Conservation (phyloP, 2,329 filamentous ascomycete genomes). For the Juglanconis juglandina region DNA sequence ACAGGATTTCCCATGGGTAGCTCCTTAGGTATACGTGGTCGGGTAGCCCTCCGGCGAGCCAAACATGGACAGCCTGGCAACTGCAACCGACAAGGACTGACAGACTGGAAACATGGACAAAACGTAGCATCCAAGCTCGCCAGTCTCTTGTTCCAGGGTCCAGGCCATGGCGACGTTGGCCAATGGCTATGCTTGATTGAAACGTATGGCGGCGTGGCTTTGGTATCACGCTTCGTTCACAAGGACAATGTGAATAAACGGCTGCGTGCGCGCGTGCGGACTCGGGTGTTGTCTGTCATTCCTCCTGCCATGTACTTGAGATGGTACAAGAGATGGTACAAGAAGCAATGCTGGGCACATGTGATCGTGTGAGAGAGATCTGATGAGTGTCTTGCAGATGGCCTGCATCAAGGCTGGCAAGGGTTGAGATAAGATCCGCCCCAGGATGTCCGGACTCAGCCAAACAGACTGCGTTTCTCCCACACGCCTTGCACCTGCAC, state of each 20-base stretch:
- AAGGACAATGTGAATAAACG: no score
- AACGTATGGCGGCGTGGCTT: no score
- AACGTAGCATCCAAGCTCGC: neutral
- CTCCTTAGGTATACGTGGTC: neutral
- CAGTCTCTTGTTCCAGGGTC: no score
- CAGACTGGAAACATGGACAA: neutral
- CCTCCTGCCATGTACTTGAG: no score
- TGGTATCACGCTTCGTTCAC: no score
- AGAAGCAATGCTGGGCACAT: neutral
- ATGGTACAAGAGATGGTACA: neutral
- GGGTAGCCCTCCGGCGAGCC: neutral
- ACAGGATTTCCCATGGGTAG: no score
- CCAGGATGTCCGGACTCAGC: neutral
- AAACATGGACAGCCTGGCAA: neutral
- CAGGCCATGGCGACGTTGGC: no score
- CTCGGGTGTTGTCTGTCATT: no score
- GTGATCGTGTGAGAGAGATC: neutral
- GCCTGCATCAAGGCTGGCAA: neutral
- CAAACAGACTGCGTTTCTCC: neutral
- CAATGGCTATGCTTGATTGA: no score
- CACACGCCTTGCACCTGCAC: neutral
- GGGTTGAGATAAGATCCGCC: neutral
- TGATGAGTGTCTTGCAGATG: neutral
- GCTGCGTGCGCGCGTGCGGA: no score
- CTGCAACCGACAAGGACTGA: neutral